These are phyloP conservation scores for Sporothrix sp. DNA, from an alignment of 2,329 filamentous ascomycete species.

Conservation along the genomic window DNA sequence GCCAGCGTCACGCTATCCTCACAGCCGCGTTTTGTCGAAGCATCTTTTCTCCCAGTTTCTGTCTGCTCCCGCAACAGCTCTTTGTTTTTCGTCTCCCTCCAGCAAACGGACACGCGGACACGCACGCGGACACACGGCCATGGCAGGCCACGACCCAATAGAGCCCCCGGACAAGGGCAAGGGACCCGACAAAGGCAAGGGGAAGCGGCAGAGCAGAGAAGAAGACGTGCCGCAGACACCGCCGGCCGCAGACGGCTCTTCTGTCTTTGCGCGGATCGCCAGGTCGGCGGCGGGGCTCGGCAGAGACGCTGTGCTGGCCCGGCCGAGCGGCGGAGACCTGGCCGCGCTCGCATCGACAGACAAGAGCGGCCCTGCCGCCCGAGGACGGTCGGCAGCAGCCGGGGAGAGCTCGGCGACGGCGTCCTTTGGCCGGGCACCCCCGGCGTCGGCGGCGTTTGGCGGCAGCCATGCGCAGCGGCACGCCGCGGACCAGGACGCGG, in stretches of 20 bases:
- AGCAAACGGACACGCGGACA: no score
- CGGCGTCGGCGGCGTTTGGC: neutral
- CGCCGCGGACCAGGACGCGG: constrained; percentile 24
- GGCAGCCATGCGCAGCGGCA: constrained; percentile 22
- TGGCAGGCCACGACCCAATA: constrained; percentile 4
- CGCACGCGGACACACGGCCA: neutral
- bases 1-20: neutral
- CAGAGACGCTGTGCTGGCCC: constrained; percentile 19
- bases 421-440: neutral
- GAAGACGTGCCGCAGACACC: neutral
- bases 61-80: neutral
- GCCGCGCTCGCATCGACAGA: constrained; percentile 9
- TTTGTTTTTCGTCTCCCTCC: neutral
- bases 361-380: constrained; percentile 19
- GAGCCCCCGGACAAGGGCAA: neutral
- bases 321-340: constrained; percentile 16
- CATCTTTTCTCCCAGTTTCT: no score
- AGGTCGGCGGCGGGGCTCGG: constrained; percentile 22
- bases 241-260: neutral
- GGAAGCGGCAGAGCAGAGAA: constrained; percentile 6
- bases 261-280: constrained; percentile 20
- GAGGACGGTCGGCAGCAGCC: constrained; percentile 7
- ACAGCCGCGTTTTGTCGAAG: neutral
- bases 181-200: constrained; percentile 1
- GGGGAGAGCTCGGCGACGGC: neutral